Evolutionary conservation across 2,329 filamentous ascomycete species (phyloP).

Genomic region (Exserohilum rostratum): DNA sequence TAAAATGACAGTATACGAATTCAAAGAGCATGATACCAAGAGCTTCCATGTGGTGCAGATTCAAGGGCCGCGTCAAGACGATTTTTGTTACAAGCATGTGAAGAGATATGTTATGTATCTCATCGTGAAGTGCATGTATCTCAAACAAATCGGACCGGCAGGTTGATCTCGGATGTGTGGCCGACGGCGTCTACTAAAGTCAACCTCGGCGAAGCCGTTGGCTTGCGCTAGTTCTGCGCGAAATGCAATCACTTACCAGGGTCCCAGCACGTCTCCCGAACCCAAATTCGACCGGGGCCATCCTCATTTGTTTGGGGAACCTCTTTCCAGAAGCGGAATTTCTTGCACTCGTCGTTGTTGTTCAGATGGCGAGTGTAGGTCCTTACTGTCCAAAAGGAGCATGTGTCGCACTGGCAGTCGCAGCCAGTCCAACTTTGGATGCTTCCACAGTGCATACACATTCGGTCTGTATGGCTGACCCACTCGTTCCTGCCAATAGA

Average conservation of each 20-base stretch:
- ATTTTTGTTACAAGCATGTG: neutral
- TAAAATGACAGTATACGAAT: slow-evolving; percentile 14
- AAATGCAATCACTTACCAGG: slow-evolving; percentile 17
- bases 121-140: neutral
- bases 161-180: slow-evolving; percentile 14
- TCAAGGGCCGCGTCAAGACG: neutral
- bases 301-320: neutral
- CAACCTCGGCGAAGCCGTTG: neutral
- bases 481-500: slow-evolving; percentile 37
- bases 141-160: slow-evolving; percentile 27
- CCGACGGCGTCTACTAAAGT: slow-evolving; percentile 6
- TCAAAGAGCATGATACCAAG: slow-evolving; percentile 1
- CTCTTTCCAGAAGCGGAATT: slow-evolving; percentile 35
- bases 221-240: neutral
- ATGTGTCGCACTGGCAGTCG: slow-evolving; percentile 40
- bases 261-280: slow-evolving; percentile 30
- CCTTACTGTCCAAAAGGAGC: slow-evolving; percentile 30
- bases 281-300: slow-evolving; percentile 22
- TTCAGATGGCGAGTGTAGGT: slow-evolving; percentile 43
- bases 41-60: neutral
- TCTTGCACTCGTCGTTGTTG: slow-evolving; percentile 30
- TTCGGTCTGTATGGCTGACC: slow-evolving; percentile 27
- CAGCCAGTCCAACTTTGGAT: slow-evolving; percentile 37
- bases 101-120: neutral
- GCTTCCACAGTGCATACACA: slow-evolving; percentile 47